phyloP scores from a whole-genome alignment of 306 rosid genomes.

The Pterocarpus santalinus region DNA sequence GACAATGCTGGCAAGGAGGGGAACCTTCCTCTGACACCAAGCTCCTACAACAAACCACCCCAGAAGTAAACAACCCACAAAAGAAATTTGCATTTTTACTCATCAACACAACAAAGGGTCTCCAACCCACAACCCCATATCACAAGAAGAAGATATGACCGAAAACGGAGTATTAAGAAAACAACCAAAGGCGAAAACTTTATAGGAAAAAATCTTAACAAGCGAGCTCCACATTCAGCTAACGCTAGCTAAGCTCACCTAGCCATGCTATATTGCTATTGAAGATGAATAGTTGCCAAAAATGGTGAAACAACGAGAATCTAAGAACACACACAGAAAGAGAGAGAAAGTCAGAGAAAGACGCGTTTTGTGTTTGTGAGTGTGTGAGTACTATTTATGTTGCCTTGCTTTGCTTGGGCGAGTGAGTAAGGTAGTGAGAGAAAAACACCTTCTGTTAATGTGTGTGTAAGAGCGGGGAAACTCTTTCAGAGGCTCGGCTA shows the following conservation, averaged over 20 bases:
- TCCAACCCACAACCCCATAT: not conserved
- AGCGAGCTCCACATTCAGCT: not conserved
- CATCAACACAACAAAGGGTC: not conserved
- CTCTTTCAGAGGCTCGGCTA: slow-evolving; percentile 29
- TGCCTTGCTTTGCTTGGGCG: not conserved
- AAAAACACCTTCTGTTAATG: not conserved
- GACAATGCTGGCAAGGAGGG: not conserved
- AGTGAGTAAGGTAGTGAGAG: slow-evolving; percentile 29
- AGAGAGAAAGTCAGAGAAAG: slow-evolving; percentile 6
- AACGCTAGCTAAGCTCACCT: slow-evolving; percentile 46
- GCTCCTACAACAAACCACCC: not conserved
- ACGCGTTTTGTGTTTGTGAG: slow-evolving; percentile 1
- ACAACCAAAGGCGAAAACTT: slow-evolving; percentile 15
- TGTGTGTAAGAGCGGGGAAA: slow-evolving; percentile 64
- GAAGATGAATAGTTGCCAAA: not conserved
- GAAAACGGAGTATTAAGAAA: slow-evolving; percentile 1
- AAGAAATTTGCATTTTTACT: not conserved
- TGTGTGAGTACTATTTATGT: slow-evolving; percentile 28
- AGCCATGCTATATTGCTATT: slow-evolving; percentile 43
- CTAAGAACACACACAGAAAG: not conserved
- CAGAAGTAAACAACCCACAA: not conserved
- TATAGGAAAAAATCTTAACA: not conserved
- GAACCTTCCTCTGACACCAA: slow-evolving; percentile 29
- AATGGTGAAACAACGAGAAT: not conserved
- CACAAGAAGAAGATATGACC: slow-evolving; percentile 7